A percentile compares a stretch with the other conserved stretches of the same genome.
Evolutionary conservation across 2,329 filamentous ascomycete species (phyloP).

Genomic region (Fusarium neocosmosporiellum): DNA sequence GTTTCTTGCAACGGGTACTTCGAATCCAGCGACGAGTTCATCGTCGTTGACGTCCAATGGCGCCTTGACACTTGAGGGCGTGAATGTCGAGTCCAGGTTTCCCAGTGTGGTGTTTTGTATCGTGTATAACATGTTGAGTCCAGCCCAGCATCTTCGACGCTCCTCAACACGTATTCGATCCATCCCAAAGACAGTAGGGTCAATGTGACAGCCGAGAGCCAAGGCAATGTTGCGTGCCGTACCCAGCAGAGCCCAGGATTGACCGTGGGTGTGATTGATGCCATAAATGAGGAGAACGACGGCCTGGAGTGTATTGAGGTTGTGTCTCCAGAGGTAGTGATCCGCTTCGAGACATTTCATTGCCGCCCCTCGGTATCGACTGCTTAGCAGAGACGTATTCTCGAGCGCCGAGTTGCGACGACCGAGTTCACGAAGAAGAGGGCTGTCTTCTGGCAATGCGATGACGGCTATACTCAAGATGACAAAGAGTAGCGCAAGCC

Average conservation of each 20-base stretch:
- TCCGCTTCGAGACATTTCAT: slow-evolving; percentile 29
- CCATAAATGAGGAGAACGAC: slow-evolving; percentile 23
- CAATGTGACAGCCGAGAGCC: slow-evolving; percentile 21
- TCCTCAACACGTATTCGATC: slow-evolving; percentile 17
- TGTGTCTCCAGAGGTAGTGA: slow-evolving; percentile 27
- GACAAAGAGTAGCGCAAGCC: neutral
- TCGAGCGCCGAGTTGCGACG: neutral
- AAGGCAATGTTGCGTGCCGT: slow-evolving; percentile 20
- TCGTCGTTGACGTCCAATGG: neutral
- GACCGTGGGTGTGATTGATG: slow-evolving; percentile 30
- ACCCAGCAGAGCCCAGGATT: slow-evolving; percentile 26
- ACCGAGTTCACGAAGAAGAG: neutral
- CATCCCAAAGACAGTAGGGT: slow-evolving; percentile 16
- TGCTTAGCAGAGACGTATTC: slow-evolving; percentile 11
- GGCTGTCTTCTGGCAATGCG: neutral
- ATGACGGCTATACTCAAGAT: neutral
- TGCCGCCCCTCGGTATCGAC: slow-evolving; percentile 14
- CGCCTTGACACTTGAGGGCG: neutral
- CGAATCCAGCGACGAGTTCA: neutral
- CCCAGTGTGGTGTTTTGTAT: slow-evolving; percentile 31
- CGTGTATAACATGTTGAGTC: slow-evolving; percentile 24
- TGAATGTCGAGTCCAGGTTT: slow-evolving; percentile 9
- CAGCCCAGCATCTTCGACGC: slow-evolving; percentile 29
- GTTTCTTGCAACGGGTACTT: neutral
- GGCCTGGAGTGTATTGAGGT: slow-evolving; percentile 17